A percentile compares a stretch with the other conserved stretches of the same genome.
These are phyloP conservation scores for Cystobasidiaceae sp. DNA, from an alignment of 1,284 basidiomycete species.

Conservation along the genomic window DNA sequence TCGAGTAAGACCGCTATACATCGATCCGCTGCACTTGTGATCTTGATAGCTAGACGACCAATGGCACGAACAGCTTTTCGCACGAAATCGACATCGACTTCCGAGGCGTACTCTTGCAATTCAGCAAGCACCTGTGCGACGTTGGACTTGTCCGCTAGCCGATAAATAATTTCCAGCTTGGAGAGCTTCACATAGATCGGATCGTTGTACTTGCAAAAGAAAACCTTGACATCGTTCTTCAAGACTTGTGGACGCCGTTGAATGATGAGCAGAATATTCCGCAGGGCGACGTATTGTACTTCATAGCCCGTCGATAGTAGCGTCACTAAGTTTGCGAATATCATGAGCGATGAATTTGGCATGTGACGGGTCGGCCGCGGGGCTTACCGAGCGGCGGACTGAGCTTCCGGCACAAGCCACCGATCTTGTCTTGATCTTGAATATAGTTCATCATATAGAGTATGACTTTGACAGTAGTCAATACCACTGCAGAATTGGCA, in stretches of 20 bases:
- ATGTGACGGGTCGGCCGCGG: too few relatives aligned
- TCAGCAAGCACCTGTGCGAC: slow-evolving; percentile 87
- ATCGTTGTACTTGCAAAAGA: slow-evolving; percentile 99
- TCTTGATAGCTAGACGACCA: slow-evolving; percentile 94
- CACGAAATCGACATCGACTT: slow-evolving; percentile 97
- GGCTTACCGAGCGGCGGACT: slow-evolving; percentile 81
- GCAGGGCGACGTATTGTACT: slow-evolving; percentile 94
- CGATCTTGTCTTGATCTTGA: slow-evolving; percentile 76
- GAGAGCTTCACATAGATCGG: slow-evolving; percentile 98
- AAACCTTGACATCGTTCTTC: slow-evolving; percentile 95
- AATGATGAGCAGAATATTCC: slow-evolving; percentile 94
- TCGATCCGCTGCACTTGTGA: slow-evolving; percentile 76
- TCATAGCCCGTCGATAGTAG: slow-evolving; percentile 92
- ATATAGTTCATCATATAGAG: slow-evolving; percentile 99
- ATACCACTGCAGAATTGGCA: slow-evolving; percentile 88
- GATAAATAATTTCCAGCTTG: slow-evolving; percentile 98
- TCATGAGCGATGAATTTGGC: background rate
- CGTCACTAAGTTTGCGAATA: slow-evolving; percentile 58
- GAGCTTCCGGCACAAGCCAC: slow-evolving; percentile 92
- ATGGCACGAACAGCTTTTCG: slow-evolving; percentile 95
- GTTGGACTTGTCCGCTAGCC: slow-evolving; percentile 84
- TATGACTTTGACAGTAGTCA: slow-evolving; percentile 90
- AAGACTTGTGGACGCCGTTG: slow-evolving; percentile 87
- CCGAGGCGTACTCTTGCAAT: slow-evolving; percentile 93
- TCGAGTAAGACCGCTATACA: slow-evolving; percentile 83